phyloP scores from a whole-genome alignment of 1,284 basidiomycete genomes.

The Anthracocystis walkeri region DNA sequence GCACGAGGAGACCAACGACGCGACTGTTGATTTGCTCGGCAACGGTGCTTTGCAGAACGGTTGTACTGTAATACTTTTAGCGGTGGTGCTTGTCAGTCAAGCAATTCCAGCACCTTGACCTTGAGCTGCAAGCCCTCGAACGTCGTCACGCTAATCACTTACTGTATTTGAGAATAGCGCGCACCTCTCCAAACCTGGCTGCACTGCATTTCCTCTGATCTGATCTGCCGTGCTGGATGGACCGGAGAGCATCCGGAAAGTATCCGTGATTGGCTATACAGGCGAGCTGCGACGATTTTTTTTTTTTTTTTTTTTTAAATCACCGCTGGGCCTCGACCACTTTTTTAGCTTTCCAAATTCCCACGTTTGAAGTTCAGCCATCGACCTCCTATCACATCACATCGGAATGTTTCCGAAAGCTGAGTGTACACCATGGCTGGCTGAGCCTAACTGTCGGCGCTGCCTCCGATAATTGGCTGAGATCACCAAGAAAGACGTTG shows the following conservation, averaged over 20 bases:
- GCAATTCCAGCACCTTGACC: too few relatives aligned
- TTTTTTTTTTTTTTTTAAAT: not conserved
- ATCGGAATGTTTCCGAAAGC: constrained; percentile 2
- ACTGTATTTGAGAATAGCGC: too few relatives aligned
- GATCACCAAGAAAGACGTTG: too few relatives aligned
- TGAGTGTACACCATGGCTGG: not conserved
- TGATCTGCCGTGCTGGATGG: not conserved
- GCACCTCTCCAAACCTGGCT: too few relatives aligned
- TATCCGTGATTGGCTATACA: not conserved
- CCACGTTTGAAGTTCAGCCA: not conserved
- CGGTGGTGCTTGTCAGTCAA: too few relatives aligned
- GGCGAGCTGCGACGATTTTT: not conserved
- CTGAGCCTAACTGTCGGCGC: not conserved
- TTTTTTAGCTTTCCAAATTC: not conserved
- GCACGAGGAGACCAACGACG: not conserved
- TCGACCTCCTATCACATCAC: not conserved
- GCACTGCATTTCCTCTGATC: not conserved
- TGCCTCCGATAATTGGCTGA: not conserved
- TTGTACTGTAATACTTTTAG: not conserved
- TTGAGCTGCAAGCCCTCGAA: too few relatives aligned
- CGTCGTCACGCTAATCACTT: too few relatives aligned
- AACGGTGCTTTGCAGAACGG: constrained; percentile 1
- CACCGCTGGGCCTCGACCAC: constrained; percentile 1
- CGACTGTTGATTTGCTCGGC: not conserved
- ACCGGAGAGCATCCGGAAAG: constrained; percentile 4